A percentile compares a stretch with the other conserved stretches of the same genome.
Evolutionary conservation across 306 rosid genomes (phyloP).

Genomic region (Lupinus albus): DNA sequence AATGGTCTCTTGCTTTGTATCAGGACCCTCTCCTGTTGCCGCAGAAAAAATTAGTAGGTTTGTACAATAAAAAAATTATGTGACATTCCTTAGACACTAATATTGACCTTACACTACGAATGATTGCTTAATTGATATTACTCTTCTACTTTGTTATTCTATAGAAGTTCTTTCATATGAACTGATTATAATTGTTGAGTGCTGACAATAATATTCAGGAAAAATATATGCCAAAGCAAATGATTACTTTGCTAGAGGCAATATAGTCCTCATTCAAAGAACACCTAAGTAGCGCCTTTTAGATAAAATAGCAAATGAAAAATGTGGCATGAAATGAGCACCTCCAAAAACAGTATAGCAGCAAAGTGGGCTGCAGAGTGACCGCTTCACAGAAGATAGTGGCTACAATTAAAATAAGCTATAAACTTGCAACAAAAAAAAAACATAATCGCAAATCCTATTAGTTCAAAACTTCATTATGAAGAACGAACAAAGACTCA

Average conservation of each 20-base stretch:
- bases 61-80: neutral
- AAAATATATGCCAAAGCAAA: constrained; percentile 1
- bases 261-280: neutral
- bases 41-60: constrained; percentile 23
- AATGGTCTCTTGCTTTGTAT: constrained; percentile 49
- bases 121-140: neutral
- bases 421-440: neutral
- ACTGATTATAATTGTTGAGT: too few species aligned
- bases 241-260: neutral
- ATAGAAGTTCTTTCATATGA: too few species aligned
- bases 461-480: neutral
- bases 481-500: neutral
- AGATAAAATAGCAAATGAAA: neutral
- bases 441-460: neutral
- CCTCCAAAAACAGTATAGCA: neutral
- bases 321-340: too few species aligned
- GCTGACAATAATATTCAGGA: neutral
- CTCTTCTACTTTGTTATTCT: too few species aligned
- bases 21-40: constrained; percentile 52
- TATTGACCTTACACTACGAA: neutral
- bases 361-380: neutral
- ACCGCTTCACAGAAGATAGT: neutral
- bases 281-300: neutral
- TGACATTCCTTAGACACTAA: too few species aligned
- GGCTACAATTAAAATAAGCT: too few species aligned